phyloP scores from a whole-genome alignment of 345 rosid species.

The Gossypium longicalyx region DNA sequence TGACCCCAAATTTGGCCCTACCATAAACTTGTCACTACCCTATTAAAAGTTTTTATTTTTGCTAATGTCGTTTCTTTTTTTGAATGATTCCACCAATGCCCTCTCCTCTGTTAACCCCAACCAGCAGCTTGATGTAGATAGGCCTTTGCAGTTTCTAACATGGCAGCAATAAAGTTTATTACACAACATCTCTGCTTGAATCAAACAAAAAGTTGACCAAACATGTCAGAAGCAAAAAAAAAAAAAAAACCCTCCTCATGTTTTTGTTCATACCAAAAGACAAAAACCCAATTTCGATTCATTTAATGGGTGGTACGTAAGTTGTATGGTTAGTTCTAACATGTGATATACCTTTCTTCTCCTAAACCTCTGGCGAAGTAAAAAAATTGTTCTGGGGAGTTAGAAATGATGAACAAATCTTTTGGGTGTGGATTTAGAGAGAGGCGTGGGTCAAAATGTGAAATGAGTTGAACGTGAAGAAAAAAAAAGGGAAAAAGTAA shows the following conservation, averaged over 20 bases:
- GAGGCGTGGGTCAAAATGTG: no score
- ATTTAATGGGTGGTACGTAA: not conserved
- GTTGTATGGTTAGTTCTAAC: no score
- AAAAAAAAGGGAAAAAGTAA: no score
- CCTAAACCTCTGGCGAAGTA: no score
- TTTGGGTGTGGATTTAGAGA: no score
- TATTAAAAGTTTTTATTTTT: not conserved
- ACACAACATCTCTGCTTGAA: not conserved
- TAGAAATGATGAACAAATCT: no score
- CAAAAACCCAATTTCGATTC: not conserved
- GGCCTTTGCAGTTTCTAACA: conserved; percentile 1
- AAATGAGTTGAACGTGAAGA: no score
- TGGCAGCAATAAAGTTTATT: not conserved
- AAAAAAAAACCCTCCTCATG: not conserved
- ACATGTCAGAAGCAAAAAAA: not conserved
- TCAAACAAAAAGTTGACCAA: not conserved
- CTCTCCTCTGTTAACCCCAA: conserved; percentile 4
- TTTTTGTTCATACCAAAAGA: not conserved
- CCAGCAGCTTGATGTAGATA: conserved; percentile 3
- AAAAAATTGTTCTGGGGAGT: no score
- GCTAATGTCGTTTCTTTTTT: conserved; percentile 10
- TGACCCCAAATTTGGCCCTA: conserved; percentile 9
- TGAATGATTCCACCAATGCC: not conserved
- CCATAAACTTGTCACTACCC: not conserved
- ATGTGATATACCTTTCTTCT: no score